phyloP scores from a whole-genome alignment of 148 eudicot species.

The Amaranthus hypochondriacus region DNA sequence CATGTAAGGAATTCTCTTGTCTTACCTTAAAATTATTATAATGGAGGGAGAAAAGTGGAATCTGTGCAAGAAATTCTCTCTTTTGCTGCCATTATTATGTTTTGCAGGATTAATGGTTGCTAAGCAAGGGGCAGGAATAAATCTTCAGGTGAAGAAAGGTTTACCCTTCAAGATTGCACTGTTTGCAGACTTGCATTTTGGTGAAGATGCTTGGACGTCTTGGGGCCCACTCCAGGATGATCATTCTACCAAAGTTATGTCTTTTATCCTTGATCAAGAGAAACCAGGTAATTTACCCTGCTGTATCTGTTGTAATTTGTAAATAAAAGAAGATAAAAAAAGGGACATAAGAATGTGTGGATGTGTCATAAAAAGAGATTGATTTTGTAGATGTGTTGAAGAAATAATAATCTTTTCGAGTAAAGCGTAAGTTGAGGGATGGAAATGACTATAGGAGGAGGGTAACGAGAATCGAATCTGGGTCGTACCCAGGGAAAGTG shows the following conservation, averaged over 20 bases:
- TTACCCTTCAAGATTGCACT: constrained; percentile 60
- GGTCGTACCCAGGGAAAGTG: too few species aligned
- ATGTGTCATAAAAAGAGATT: too few species aligned
- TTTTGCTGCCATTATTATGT: not conserved
- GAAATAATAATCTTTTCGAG: too few species aligned
- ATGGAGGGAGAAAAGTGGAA: constrained; percentile 24
- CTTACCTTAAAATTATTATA: not conserved
- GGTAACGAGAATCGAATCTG: too few species aligned
- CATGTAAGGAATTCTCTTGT: too few species aligned
- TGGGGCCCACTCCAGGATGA: constrained; percentile 82
- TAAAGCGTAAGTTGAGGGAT: too few species aligned
- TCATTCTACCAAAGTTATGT: constrained; percentile 61
- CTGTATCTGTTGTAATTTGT: not conserved
- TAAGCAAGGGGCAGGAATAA: constrained; percentile 26
- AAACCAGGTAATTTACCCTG: constrained; percentile 48
- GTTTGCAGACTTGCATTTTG: constrained; percentile 85
- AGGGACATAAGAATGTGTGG: too few species aligned
- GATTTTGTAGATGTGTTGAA: too few species aligned
- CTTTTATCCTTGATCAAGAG: constrained; percentile 57
- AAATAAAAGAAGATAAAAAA: too few species aligned
- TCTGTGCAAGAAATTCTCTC: not conserved
- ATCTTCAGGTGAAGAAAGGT: constrained; percentile 29
- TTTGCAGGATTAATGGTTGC: not conserved
- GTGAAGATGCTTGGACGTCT: constrained; percentile 68
- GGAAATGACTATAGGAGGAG: too few species aligned